Evolutionary conservation across 169 alveolate species (phyloP).

Genomic region (Eimeria praecox): DNA sequence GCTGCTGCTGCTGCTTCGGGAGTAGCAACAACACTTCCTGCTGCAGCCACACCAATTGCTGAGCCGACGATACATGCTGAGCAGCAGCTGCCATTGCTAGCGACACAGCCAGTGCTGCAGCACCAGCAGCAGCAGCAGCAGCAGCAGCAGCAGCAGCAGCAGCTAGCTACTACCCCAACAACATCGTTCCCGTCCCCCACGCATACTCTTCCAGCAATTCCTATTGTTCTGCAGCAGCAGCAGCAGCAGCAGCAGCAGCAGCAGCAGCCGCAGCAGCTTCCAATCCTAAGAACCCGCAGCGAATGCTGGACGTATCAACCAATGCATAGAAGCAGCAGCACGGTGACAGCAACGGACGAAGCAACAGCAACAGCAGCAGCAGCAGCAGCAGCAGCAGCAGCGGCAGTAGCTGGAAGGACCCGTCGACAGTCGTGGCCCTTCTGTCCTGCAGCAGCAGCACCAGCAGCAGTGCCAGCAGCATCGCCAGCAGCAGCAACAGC

Average conservation of each 20-base stretch:
- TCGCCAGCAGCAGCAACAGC: background rate
- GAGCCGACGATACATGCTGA: background rate
- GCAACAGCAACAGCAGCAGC: slow-evolving; percentile 37
- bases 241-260: slow-evolving; percentile 13
- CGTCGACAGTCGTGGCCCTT: slow-evolving; percentile 42
- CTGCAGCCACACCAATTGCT: background rate
- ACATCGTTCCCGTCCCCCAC: background rate
- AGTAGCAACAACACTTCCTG: slow-evolving; percentile 13
- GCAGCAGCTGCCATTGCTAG: slow-evolving; percentile 15
- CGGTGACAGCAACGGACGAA: background rate
- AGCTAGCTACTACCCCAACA: background rate
- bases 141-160: slow-evolving; percentile 51
- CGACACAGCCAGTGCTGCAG: background rate
- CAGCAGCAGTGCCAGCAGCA: background rate
- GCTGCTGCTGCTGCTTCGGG: slow-evolving; percentile 51
- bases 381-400: slow-evolving; percentile 49
- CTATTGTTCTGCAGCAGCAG: slow-evolving; percentile 28
- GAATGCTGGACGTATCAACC: slow-evolving; percentile 2
- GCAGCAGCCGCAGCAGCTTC: slow-evolving; percentile 39
- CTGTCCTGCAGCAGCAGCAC: background rate
- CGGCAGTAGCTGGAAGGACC: slow-evolving; percentile 3
- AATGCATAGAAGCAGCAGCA: slow-evolving; percentile 29
- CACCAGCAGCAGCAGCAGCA: slow-evolving; percentile 5
- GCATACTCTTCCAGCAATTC: background rate
- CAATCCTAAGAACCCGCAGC: slow-evolving; percentile 3